A percentile compares a stretch with the other conserved stretches of the same genome.
Evolutionary conservation across 2,329 filamentous ascomycete species (phyloP).

Genomic region (Xenosphaeropsis pyriputrescens): DNA sequence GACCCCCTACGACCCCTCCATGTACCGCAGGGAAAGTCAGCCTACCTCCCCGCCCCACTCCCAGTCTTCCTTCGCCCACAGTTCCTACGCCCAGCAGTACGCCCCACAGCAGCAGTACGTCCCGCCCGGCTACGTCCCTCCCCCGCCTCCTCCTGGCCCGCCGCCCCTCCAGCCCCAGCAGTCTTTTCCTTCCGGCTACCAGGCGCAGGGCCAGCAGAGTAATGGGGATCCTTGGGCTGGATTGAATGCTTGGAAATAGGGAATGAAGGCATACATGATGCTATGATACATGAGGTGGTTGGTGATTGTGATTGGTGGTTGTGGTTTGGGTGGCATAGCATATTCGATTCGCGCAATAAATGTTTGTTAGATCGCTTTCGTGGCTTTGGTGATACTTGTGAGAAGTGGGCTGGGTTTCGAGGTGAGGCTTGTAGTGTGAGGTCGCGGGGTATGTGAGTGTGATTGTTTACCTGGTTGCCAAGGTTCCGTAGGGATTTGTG

Average conservation of each 20-base stretch:
- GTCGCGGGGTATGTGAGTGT: too few species aligned
- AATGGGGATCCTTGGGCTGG: slow-evolving; percentile 53
- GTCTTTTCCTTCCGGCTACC: slow-evolving; percentile 29
- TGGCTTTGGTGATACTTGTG: too few species aligned
- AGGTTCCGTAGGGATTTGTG: too few species aligned
- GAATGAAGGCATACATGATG: too few species aligned
- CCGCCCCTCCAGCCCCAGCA: slow-evolving; percentile 34
- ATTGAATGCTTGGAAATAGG: slow-evolving; percentile 51
- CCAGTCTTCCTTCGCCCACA: slow-evolving; percentile 25
- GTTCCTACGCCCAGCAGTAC: slow-evolving; percentile 19
- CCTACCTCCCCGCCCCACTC: slow-evolving; percentile 47
- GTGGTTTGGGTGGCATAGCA: too few species aligned
- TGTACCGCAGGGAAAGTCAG: slow-evolving; percentile 16
- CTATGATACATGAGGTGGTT: too few species aligned
- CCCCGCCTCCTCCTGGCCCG: slow-evolving; percentile 50
- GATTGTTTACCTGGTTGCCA: too few species aligned
- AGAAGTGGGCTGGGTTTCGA: too few species aligned
- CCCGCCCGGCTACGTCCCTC: slow-evolving; percentile 50
- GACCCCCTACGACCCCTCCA: slow-evolving; percentile 21
- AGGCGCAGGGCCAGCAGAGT: slow-evolving; percentile 29
- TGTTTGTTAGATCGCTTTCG: too few species aligned
- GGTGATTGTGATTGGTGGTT: too few species aligned
- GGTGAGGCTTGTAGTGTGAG: too few species aligned
- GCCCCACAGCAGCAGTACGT: slow-evolving; percentile 28
- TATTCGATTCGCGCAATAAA: too few species aligned